phyloP scores from a whole-genome alignment of 495 filamentous ascomycete species.

The Lasiosphaeria hispida region DNA sequence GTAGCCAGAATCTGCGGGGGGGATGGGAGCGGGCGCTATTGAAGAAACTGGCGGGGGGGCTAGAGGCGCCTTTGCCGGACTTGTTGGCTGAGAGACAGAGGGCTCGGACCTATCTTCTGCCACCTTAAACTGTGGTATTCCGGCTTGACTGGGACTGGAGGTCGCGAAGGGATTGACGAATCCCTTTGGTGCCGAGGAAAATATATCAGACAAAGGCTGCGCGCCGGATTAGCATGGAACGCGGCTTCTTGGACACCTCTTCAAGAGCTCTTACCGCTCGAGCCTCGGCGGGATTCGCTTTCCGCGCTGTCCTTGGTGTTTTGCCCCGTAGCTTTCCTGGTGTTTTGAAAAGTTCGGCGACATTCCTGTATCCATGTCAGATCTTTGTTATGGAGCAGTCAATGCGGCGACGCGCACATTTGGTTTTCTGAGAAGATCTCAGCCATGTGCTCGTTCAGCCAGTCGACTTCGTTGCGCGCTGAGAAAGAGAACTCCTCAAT shows the following conservation, averaged over 20 bases:
- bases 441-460: slow-evolving; percentile 96
- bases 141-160: slow-evolving; percentile 29
- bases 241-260: neutral
- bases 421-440: slow-evolving; percentile 86
- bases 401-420: slow-evolving; percentile 54
- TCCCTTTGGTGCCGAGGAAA: slow-evolving; percentile 52
- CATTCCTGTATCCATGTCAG: slow-evolving; percentile 55
- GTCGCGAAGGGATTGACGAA: slow-evolving; percentile 46
- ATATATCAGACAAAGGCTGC: slow-evolving; percentile 82
- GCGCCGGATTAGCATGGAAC: neutral
- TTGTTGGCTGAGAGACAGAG: slow-evolving; percentile 26
- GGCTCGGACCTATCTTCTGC: slow-evolving; percentile 30
- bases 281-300: slow-evolving; percentile 59
- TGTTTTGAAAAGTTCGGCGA: slow-evolving; percentile 92
- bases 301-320: slow-evolving; percentile 80
- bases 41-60: slow-evolving; percentile 18
- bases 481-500: slow-evolving; percentile 86
- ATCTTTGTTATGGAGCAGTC: neutral
- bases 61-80: slow-evolving; percentile 22
- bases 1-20: slow-evolving; percentile 71
- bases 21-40: slow-evolving; percentile 20
- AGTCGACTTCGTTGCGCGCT: slow-evolving; percentile 86
- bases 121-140: slow-evolving; percentile 40
- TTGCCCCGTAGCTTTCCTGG: slow-evolving; percentile 92
- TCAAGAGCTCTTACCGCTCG: slow-evolving; percentile 59